phyloP scores from a whole-genome alignment of 2,329 filamentous ascomycete species.

The Fusarium sp. region DNA sequence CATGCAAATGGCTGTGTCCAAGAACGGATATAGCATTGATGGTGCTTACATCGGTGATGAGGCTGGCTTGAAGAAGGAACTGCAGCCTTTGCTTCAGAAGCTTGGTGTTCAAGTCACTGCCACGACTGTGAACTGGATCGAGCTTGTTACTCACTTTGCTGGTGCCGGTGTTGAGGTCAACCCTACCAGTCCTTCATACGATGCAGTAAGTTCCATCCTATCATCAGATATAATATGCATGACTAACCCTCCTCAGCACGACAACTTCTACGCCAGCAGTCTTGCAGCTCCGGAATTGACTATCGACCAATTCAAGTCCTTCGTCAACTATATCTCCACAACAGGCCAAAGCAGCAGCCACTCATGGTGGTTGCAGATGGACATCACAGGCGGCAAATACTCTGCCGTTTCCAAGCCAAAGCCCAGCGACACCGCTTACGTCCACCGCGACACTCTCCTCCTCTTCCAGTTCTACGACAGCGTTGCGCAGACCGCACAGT shows the following conservation, averaged over 20 bases:
- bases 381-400: constrained; percentile 52
- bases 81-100: constrained; percentile 40
- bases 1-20: constrained; percentile 43
- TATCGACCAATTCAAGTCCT: constrained; percentile 40
- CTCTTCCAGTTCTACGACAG: constrained; percentile 65
- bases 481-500: constrained; percentile 41
- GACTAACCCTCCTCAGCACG: constrained; percentile 38
- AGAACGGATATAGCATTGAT: constrained; percentile 41
- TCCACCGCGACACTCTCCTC: constrained; percentile 59
- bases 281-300: constrained; percentile 44
- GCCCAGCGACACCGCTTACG: constrained; percentile 52
- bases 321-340: constrained; percentile 45
- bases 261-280: constrained; percentile 52
- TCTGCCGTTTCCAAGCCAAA: constrained; percentile 53
- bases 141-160: constrained; percentile 44
- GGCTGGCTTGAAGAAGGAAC: constrained; percentile 27
- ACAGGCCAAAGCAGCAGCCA: constrained; percentile 34
- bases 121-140: constrained; percentile 45
- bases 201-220: constrained; percentile 31
- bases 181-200: constrained; percentile 43
- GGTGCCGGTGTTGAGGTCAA: constrained; percentile 34
- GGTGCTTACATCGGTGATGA: constrained; percentile 46
- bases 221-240: rapidly evolving
- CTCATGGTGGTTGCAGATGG: constrained; percentile 49
- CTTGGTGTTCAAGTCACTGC: constrained; percentile 27